phyloP scores from a whole-genome alignment of 148 eudicot species.

The Rhododendron molle region DNA sequence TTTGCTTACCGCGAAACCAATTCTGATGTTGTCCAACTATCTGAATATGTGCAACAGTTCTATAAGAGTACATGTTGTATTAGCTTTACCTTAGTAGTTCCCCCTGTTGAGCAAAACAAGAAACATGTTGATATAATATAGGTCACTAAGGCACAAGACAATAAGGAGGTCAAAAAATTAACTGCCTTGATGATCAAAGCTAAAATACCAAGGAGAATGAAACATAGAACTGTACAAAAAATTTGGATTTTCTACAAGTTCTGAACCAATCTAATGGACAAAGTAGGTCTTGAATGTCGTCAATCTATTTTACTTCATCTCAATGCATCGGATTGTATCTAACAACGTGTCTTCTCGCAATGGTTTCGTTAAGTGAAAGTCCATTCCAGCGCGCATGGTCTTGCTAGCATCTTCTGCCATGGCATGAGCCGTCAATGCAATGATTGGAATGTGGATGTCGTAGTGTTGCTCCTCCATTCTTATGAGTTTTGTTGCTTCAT shows the following conservation, averaged over 20 bases:
- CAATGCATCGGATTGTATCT: neutral
- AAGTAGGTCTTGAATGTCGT: neutral
- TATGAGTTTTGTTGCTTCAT: conserved; percentile 13
- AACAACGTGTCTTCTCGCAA: neutral
- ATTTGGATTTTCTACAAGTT: neutral
- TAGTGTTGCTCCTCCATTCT: conserved; percentile 7
- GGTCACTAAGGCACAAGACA: neutral
- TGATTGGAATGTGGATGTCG: neutral
- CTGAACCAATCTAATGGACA: neutral
- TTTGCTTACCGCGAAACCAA: too few relatives aligned
- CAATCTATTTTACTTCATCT: neutral
- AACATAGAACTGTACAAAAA: neutral
- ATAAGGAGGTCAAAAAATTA: neutral
- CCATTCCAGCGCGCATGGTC: conserved; percentile 1
- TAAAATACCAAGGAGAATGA: neutral
- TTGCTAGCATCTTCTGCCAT: conserved; percentile 1
- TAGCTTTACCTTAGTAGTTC: neutral
- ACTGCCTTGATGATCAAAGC: neutral
- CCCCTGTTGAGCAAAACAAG: neutral
- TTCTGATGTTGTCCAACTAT: too few relatives aligned
- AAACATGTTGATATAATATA: too few relatives aligned
- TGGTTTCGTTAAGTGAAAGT: conserved; percentile 3
- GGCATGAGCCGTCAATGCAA: conserved; percentile 7
- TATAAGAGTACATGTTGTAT: neutral
- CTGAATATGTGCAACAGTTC: too few relatives aligned